Evolutionary conservation across 2,329 filamentous ascomycete genomes (phyloP), one percentile per base, ranked within the genome.

Genomic region (Macrophomina pseudophaseolina): DNA sequence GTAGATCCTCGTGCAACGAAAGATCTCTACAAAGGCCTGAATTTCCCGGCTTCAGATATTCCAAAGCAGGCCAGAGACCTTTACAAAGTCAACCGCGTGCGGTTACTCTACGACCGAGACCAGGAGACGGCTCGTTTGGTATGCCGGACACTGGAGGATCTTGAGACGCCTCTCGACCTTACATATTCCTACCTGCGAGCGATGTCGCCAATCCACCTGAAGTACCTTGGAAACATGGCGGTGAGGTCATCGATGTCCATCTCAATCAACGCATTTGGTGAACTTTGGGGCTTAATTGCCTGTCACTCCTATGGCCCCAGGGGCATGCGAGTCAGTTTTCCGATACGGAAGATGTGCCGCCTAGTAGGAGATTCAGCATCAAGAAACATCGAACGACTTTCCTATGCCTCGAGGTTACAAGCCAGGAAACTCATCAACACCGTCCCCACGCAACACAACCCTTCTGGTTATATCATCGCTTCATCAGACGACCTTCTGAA

Each of bases 181-280:
- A 95, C 91, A 1, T 91, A 95, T 72, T 86, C 90, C 0, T 95
- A 96, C 74, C 85, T 97, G 1, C 88, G 93, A 64, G 93, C 94
- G 69, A 97, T 97, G 87, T 96, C 92, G 0, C 93, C 93, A 0
- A 94, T 97, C 49, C 92, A 95, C 74, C 78, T 97, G 65, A 96
- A 96, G 74, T 97, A 97, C 72, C 83, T 97, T 3, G 85, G 82
- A 5, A 93, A 97, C 74, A 97, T 97, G 93, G 90, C 89, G 7
- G 93, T 97, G 0, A 88, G 93, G n/a, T 92, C 92, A 0, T 97
- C 92, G 70, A 97, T 97, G 93, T 97, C 93, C 0, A 93, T 97
- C 68, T 96, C 93, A 1, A 91, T 97, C 73, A 95, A 93, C 70
- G 91, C 91, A 0, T 95, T 96, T 72, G 85, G 87, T 71, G 91